Conservation (phyloP, 768 basidiomycete genomes). For the Mycena pura region DNA sequence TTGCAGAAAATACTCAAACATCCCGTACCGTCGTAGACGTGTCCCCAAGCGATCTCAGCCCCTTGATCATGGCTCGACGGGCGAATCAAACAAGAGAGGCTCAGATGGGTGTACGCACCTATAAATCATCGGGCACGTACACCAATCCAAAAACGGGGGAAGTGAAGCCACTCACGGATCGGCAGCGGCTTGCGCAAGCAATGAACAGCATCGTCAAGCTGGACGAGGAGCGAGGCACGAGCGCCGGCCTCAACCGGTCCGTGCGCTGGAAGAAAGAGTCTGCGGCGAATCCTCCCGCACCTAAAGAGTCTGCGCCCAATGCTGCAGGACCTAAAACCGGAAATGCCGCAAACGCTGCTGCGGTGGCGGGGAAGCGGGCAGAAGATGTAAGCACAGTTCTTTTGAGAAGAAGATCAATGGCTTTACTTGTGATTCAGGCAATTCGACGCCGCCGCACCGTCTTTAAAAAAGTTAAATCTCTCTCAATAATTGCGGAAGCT, state of each 20-base stretch:
- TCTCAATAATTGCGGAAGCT: background rate
- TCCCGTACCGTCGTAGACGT: too few relatives aligned
- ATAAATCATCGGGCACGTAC: background rate
- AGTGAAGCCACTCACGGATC: background rate
- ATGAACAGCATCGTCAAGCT: background rate
- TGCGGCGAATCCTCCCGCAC: too few relatives aligned
- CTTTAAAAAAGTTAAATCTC: background rate
- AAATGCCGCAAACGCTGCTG: slow-evolving; percentile 3
- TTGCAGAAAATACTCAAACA: too few relatives aligned
- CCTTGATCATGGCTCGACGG: too few relatives aligned
- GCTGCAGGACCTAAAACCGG: too few relatives aligned
- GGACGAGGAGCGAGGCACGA: background rate
- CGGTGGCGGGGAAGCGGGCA: background rate
- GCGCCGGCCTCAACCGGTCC: background rate
- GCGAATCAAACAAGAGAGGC: background rate
- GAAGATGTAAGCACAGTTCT: background rate
- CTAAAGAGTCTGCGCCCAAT: too few relatives aligned
- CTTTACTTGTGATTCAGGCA: background rate
- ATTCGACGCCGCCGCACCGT: background rate
- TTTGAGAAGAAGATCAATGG: background rate
- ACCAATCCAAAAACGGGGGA: background rate
- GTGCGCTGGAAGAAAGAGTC: background rate
- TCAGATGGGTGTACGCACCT: slow-evolving; percentile 3
- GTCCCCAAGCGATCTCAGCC: too few relatives aligned
- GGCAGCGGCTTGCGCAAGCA: background rate